phyloP scores from a whole-genome alignment of 2,329 filamentous ascomycete genomes.

The Penicillium occitanis region DNA sequence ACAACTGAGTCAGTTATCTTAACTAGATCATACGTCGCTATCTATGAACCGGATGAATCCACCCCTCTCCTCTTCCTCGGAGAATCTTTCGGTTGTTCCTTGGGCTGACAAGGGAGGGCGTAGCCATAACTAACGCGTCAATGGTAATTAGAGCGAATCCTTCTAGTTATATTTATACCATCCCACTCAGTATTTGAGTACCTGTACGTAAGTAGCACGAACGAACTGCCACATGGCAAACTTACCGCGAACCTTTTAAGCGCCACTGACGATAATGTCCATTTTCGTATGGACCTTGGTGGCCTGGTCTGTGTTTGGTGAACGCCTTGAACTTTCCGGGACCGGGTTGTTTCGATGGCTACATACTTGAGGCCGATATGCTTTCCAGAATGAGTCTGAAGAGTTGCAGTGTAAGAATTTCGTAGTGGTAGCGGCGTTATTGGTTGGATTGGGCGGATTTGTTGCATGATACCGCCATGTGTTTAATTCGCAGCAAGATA shows the following conservation, averaged over 20 bases:
- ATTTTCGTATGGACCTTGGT: neutral
- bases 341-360: too few species aligned
- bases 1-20: neutral
- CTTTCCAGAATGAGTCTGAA: too few species aligned
- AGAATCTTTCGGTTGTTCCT: neutral
- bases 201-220: neutral
- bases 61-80: neutral
- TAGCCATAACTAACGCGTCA: neutral
- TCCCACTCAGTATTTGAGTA: neutral
- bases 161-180: neutral
- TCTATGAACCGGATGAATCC: neutral
- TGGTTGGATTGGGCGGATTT: too few species aligned
- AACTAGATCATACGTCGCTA: neutral
- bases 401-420: too few species aligned
- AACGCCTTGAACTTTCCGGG: too few species aligned
- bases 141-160: neutral
- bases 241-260: neutral
- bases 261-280: neutral
- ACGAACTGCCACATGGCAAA: neutral
- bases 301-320: too few species aligned
- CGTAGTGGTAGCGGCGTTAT: too few species aligned
- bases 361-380: too few species aligned
- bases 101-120: neutral
- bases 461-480: too few species aligned
- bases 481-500: too few species aligned